phyloP scores from a whole-genome alignment of 164 flowering plant genomes.

The Magnolia kwangsiensis region DNA sequence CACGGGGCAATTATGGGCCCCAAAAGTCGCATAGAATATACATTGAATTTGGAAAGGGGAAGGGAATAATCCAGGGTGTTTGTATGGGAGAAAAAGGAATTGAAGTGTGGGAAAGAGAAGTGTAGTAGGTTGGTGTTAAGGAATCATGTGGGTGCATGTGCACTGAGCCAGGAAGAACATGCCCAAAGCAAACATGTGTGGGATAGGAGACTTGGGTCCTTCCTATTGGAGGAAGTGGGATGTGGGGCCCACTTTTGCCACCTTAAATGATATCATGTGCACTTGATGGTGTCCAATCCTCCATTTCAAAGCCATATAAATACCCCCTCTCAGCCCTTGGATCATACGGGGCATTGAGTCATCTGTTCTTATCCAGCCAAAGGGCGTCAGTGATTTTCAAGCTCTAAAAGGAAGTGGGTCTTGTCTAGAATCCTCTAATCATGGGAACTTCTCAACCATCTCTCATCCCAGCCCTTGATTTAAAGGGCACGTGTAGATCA shows the following conservation, averaged over 20 bases:
- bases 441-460: slow-evolving; percentile 31
- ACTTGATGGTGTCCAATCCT: slow-evolving; percentile 22
- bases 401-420: slow-evolving; percentile 17
- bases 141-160: slow-evolving; percentile 73
- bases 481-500: slow-evolving; percentile 15
- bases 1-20: not conserved
- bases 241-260: not conserved
- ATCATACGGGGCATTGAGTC: not conserved
- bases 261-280: slow-evolving; percentile 20
- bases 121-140: slow-evolving; percentile 12
- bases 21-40: not conserved
- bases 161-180: slow-evolving; percentile 41
- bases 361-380: not conserved
- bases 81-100: slow-evolving; percentile 24
- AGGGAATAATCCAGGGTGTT: slow-evolving; percentile 87
- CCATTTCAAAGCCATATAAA: not conserved
- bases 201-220: not conserved
- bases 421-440: slow-evolving; percentile 9
- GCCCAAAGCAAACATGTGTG: slow-evolving; percentile 17
- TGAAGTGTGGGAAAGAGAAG: slow-evolving; percentile 7
- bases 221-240: not conserved
- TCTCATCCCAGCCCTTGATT: slow-evolving; percentile 8
- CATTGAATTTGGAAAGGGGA: slow-evolving; percentile 19
- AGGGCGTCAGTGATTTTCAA: not conserved
- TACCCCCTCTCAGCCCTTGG: not conserved